Base-by-base conservation (phyloP, 257 asterid genomes). In the Scutellaria galericulata region DNA sequence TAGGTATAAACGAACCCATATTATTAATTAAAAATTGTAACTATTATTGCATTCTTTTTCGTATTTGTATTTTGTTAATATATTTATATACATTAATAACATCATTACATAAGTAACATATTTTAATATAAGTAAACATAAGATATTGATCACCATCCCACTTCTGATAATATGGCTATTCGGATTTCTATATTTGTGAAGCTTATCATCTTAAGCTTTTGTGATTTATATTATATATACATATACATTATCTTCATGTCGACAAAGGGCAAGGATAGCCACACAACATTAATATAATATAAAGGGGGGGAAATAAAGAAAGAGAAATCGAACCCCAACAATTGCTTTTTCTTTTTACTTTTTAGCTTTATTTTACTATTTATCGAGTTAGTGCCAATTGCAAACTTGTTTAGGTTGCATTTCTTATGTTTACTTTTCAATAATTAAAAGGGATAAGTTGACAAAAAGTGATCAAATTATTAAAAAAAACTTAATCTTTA, bases 201-300 rank as follows among this genome's bases (percentile, higher is more conserved):
- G 68, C 7, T 44, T 15, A 44, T 22, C 69, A 44, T 22, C 68
- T 63, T 41, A 63, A 6, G 40, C 14, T 20, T 63, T 22, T 52
- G 70, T 20, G 18, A 45, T 9, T 44, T 9, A 42, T 51, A 35
- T 18, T 51, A 50, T 67, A 37, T 44, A 18, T 10, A 51, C 12
- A 51, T 20, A 18, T 12, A 51, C 20, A 51, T 37, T 53, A 53
- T 68, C 64, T 53, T 68, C 64, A 15, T 35, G 1, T 39, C 40
- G 46, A 66, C 14, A 53, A 7, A 68, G 68, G 15, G 39, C 68
- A 63, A 42, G 68, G 54, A 63, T 20, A 20, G 68, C 54, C 68
- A 63, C 68, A 63, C 2, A 63, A 18, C n/a, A 61, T 9, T 55
- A 20, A 18, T 8, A 18, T 7, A 11, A 20, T 53, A 53, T 13